A percentile compares a stretch with the other conserved stretches of the same genome.
Evolutionary conservation across 352 stramenopile species (phyloP).

Genomic region (Globisporangium canariense): DNA sequence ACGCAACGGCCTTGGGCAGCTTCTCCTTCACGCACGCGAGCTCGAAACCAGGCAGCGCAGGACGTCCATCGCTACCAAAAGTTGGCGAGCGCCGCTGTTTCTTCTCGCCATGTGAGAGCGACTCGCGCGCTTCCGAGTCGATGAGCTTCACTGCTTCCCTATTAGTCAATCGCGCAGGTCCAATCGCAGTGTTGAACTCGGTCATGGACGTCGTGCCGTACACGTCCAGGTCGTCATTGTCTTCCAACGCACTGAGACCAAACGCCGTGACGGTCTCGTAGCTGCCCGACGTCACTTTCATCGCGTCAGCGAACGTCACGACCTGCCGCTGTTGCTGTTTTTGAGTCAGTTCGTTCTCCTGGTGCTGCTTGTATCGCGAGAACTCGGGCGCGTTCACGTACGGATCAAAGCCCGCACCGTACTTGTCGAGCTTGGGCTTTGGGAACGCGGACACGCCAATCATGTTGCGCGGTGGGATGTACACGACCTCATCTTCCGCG

Average conservation of each 20-base stretch:
- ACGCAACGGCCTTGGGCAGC: slow-evolving; percentile 33
- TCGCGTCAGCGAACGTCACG: slow-evolving; percentile 73
- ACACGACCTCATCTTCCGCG: slow-evolving; percentile 44
- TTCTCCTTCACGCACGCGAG: slow-evolving; percentile 39
- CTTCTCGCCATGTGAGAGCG: not conserved
- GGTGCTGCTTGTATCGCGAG: slow-evolving; percentile 39
- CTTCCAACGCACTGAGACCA: slow-evolving; percentile 73
- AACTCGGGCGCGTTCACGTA: slow-evolving; percentile 78
- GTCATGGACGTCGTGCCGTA: slow-evolving; percentile 63
- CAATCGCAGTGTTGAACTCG: slow-evolving; percentile 69
- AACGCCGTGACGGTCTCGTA: slow-evolving; percentile 45
- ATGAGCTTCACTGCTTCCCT: slow-evolving; percentile 26
- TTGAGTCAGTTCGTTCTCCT: slow-evolving; percentile 21
- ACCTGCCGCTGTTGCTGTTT: slow-evolving; percentile 37
- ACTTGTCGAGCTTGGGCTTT: slow-evolving; percentile 67
- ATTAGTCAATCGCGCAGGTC: slow-evolving; percentile 18
- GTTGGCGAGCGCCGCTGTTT: not conserved
- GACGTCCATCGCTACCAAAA: slow-evolving; percentile 58
- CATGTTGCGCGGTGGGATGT: slow-evolving; percentile 50
- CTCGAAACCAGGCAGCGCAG: slow-evolving; percentile 55
- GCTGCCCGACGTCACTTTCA: slow-evolving; percentile 36
- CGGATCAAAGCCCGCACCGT: slow-evolving; percentile 77
- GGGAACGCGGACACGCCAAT: slow-evolving; percentile 59
- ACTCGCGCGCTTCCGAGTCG: slow-evolving; percentile 34
- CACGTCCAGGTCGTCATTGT: slow-evolving; percentile 83